A percentile compares a stretch with the other conserved stretches of the same genome.
These are phyloP conservation scores for Trichosporon sp. DNA, from an alignment of 1,284 basidiomycete species.

Conservation along the genomic window DNA sequence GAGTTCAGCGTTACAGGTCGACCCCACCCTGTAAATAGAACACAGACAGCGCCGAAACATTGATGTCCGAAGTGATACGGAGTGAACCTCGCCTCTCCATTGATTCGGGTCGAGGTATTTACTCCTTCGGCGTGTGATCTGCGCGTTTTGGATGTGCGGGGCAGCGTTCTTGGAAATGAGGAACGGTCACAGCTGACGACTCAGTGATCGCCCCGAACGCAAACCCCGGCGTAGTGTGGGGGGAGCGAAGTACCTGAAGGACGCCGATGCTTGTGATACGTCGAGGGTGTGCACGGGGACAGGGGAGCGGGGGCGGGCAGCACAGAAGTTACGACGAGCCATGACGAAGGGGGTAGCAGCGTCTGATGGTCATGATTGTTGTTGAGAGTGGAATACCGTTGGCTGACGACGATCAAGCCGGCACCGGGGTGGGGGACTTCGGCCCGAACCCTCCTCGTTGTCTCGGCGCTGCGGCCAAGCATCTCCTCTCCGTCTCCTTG, in stretches of 20 bases:
- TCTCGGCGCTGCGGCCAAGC: too few species aligned
- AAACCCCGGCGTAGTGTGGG: neutral
- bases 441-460: too few species aligned
- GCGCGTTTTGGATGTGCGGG: too few species aligned
- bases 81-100: neutral
- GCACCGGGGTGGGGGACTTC: too few species aligned
- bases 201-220: too few species aligned
- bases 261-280: neutral
- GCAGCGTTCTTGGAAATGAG: neutral
- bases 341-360: too few species aligned
- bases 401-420: too few species aligned
- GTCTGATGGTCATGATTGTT: too few species aligned
- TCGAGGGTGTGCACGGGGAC: neutral
- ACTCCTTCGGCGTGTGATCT: neutral
- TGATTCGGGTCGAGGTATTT: neutral
- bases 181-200: too few species aligned
- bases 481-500: too few species aligned
- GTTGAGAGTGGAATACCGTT: too few species aligned
- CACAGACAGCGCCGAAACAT: neutral
- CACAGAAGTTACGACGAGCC: too few species aligned
- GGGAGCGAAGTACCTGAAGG: neutral
- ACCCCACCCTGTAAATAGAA: neutral
- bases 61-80: neutral
- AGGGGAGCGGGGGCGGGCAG: neutral
- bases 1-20: neutral